phyloP scores from a whole-genome alignment of 108 stramenopile genomes.

The Parietichytrium sp. region DNA sequence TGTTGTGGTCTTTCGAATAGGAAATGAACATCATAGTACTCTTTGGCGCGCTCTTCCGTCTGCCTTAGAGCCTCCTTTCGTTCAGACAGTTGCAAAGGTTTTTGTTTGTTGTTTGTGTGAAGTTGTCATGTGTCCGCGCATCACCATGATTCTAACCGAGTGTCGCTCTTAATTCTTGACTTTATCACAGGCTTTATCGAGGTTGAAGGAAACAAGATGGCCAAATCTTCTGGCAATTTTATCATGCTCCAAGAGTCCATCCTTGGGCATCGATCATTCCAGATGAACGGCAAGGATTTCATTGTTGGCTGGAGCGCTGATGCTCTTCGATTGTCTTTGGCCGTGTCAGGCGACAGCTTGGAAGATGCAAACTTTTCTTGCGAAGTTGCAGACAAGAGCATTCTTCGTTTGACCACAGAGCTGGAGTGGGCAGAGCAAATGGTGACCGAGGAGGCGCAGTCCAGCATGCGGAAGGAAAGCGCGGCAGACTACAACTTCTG shows the following conservation, averaged over 20 bases:
- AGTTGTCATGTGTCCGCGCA: too few relatives aligned
- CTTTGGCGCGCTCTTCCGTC: too few relatives aligned
- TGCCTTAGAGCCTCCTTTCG: too few relatives aligned
- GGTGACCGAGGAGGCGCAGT: constrained; percentile 54
- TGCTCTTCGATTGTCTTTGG: constrained; percentile 86
- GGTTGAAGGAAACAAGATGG: constrained; percentile 95
- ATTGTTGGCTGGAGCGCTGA: constrained; percentile 59
- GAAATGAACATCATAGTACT: too few relatives aligned
- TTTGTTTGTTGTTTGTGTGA: too few relatives aligned
- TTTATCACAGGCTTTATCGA: constrained; percentile 68
- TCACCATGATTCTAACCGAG: too few relatives aligned
- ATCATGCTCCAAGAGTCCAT: constrained; percentile 88
- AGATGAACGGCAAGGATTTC: constrained; percentile 42
- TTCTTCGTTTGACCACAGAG: constrained; percentile 81
- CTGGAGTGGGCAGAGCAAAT: constrained; percentile 77
- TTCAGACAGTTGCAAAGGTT: too few relatives aligned
- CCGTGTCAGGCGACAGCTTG: constrained; percentile 91
- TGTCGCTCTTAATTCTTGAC: too few relatives aligned
- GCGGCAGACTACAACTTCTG: constrained; percentile 43
- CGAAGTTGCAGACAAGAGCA: constrained; percentile 81
- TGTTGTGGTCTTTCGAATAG: too few relatives aligned
- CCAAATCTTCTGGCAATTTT: constrained; percentile 96
- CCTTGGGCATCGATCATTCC: constrained; percentile 63
- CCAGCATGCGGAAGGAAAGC: constrained; percentile 47
- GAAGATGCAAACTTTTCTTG: constrained; percentile 97